Base-by-base conservation (phyloP, 164 flowering plant species). In the Vitis riparia region DNA sequence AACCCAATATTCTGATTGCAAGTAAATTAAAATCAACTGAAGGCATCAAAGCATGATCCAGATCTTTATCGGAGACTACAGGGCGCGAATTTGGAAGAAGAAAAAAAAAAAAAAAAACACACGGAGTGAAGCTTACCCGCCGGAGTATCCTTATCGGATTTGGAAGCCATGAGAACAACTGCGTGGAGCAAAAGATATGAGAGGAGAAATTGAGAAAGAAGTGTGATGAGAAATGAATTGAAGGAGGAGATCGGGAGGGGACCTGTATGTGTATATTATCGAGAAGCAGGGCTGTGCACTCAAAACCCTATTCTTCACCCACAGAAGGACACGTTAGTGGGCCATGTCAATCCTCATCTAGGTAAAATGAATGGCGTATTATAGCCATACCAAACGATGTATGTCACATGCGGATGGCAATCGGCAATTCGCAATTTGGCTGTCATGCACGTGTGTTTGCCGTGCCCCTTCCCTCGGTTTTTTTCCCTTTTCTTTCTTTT, bases 151-250 rank as follows among this genome's bases (percentile, higher is more conserved):
- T 76, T 80, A 59, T 53, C 68, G 58, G 71, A 50, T 71, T 73
- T 68, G 3, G 83, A 80, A 51, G 83, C 77, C 83, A 80, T 80
- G 57, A 27, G 50, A 68, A 65, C 63, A 49, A 66, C 76, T 65
- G 66, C 19, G 5, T 23, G 51, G 12, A 52, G 50, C 51, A 11
- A 72, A 37, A 30, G 51, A 57, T 13, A 55, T 19, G 30, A 16
- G 10, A 52, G 66, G 17, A 5, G 59, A n/a, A 55, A n/a, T n/a
- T 16, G 44, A 12, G 2, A 15, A 12, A 17, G 8, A n/a, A 2
- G 3, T 37, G 9, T 27, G n/a, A 12, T 32, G 10, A 27, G 5
- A 12, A 16, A 13, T 13, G 0, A 53, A 53, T 5, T 13, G 15
- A 53, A 0, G n/a, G 15, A 0, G 56, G 13, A 13, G n/a, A 6